Base-by-base conservation (phyloP, 164 flowering plant genomes). In the Hamamelis virginiana region DNA sequence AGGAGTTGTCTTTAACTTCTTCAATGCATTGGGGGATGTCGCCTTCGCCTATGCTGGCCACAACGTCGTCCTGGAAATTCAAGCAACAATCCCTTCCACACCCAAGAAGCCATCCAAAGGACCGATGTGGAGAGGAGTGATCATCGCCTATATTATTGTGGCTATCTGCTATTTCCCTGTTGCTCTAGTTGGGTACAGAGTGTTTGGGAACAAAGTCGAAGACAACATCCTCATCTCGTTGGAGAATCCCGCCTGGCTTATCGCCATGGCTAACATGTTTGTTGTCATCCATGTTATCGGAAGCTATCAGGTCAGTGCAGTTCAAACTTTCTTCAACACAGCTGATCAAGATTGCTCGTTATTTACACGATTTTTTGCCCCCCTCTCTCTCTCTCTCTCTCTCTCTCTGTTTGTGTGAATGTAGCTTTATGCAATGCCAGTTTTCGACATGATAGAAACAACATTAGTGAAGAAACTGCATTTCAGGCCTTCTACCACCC, bases 31-130 rank as follows among this genome's bases (percentile, higher is more conserved):
- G 51, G 89, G 89, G 0, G 85, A 85, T 22, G 82, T 81, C 3
- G 89, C 89, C 1, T 85, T 85, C 47, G 86, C 89, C 14, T 83
- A 83, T 66, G 89, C 89, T 0, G 89, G 89, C 8, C 89, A 83
- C 70, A 85, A 81, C 41, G 89, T 85, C 71, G 86, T 85, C 0
- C 44, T 83, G 25, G 89, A 83, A 65, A 85, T 83, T 45, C 86
- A 85, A 53, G 89, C 89, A 48, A 81, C 89, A 19, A 83, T 85
- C 33, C 89, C 89, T 45, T 85, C 89, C 0, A 85, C 86, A 5
- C 86, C 85, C 0, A 82, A 83, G 59, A 83, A 75, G 77, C 86
- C 85, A 10, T 85, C 86, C n/a, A 85, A 83, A 62, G 79, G 78
- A 8, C 81, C 86, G 4, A 83, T 83, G 89, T 83, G 86, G 89